A percentile compares a stretch with the other conserved stretches of the same genome.
Conservation (phyloP, 2,329 filamentous ascomycete species). For the Fusarium pseudocircinatum region DNA sequence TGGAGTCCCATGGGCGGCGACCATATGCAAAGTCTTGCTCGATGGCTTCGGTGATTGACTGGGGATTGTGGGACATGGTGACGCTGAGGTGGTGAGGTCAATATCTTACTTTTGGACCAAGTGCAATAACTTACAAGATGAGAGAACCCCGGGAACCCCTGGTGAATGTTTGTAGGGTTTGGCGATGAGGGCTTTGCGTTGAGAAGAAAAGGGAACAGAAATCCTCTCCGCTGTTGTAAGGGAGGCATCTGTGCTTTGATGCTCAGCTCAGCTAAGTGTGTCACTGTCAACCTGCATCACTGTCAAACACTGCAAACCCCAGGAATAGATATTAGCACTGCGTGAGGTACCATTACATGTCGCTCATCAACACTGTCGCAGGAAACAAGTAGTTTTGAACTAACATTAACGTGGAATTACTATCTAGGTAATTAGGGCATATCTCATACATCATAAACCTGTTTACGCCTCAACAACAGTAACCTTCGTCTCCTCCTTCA, state of each 20-base stretch:
- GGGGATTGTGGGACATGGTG: not conserved
- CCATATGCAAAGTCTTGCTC: too few relatives aligned
- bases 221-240: too few relatives aligned
- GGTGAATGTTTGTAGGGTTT: not conserved
- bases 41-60: too few relatives aligned
- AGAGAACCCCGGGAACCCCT: too few relatives aligned
- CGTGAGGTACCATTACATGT: not conserved
- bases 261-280: not conserved
- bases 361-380: not conserved
- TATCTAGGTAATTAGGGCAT: conserved; percentile 12
- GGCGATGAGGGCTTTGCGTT: too few relatives aligned
- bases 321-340: too few relatives aligned
- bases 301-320: not conserved
- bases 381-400: not conserved
- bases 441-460: conserved; percentile 32
- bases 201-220: too few relatives aligned
- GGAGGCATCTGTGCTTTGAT: too few relatives aligned
- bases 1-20: too few relatives aligned
- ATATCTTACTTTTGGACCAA: not conserved
- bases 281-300: not conserved
- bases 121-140: not conserved
- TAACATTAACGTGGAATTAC: not conserved
- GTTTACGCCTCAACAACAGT: conserved; percentile 32
- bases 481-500: conserved; percentile 38
- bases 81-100: not conserved